A percentile compares a stretch with the other conserved stretches of the same genome.
Evolutionary conservation across 1,284 basidiomycete species (phyloP).

Genomic region (Cutaneotrichosporon cavernicola): DNA sequence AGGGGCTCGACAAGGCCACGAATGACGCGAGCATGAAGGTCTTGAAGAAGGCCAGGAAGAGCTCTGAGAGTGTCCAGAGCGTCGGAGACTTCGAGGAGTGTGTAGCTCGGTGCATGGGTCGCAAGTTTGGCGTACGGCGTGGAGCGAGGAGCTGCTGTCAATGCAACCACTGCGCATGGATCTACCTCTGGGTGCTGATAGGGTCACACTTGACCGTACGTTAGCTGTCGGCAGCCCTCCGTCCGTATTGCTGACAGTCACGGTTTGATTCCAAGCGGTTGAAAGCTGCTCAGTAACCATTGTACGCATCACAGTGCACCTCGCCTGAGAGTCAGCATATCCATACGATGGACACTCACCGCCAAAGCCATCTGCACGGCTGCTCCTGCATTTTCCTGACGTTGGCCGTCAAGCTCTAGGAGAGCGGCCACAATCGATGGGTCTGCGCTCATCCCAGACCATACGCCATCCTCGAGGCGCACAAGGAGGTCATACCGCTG

Average conservation of each 20-base stretch:
- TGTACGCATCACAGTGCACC: neutral
- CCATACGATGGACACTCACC: neutral
- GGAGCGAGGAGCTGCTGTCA: neutral
- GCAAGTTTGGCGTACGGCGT: neutral
- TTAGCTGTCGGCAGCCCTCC: neutral
- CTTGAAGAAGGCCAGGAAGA: slow-evolving; percentile 21
- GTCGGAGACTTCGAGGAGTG: neutral
- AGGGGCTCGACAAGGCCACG: neutral
- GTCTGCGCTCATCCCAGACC: slow-evolving; percentile 4
- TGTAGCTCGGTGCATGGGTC: neutral
- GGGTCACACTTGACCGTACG: neutral
- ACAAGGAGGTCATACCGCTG: neutral
- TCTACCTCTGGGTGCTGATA: slow-evolving; percentile 4
- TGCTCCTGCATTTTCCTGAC: neutral
- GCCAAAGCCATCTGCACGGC: neutral
- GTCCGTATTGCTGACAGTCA: slow-evolving; percentile 11
- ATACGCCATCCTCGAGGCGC: neutral
- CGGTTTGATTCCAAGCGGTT: slow-evolving; percentile 29
- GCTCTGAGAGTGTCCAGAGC: slow-evolving; percentile 11
- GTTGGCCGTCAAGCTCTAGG: neutral
- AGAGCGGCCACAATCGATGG: neutral
- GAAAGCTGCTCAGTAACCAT: slow-evolving; percentile 21
- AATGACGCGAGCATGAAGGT: neutral
- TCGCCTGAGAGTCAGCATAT: neutral
- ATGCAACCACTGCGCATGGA: neutral